Base-by-base conservation (phyloP, 805 yeast species). In the Scheffersomyces stipitis region DNA sequence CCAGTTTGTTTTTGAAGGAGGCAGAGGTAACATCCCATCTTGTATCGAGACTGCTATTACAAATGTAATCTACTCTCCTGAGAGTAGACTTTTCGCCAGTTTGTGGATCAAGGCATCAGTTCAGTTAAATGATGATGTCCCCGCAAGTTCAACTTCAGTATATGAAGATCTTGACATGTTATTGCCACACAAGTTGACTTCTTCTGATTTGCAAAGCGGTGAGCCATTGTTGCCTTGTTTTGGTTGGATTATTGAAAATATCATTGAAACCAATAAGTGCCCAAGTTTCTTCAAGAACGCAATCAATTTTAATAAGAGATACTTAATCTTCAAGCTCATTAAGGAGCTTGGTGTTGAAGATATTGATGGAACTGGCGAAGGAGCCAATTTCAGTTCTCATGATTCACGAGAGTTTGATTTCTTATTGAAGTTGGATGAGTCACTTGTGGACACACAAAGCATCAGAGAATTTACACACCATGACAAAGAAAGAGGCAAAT, bases 171-270 rank as follows among this genome's bases (percentile, higher is more conserved):
- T 69, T 16, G 42, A 51, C 31, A 46, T 46, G 33, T 49, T 69
- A 18, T 49, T 69, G 31, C 75, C 74, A 0, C 37, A 36, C 2
- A 38, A 46, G 12, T 36, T 69, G 13, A 46, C 46, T 3, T 36
- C 45, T 4, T 33, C 46, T 2, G 71, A 64, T 31, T 54, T 68
- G 31, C 44, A 39, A 18, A 44, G 41, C 43, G 44, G 58, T 40
- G 69, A 71, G 36, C 72, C 81, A 0, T 63, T 86, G 33, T 77
- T 88, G 4, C 93, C 96, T 2, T 90, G 96, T 52, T 78, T 88
- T 41, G 97, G 97, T 8, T 91, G 98, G 98, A 69, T 88, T 34
- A 68, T 84, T 16, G 91, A 85, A 49, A 79, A 95, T 42, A 64
- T 91, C 44, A 56, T 89, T 37, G 96, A 86, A 52, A 49, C 62